phyloP scores from a whole-genome alignment of 495 filamentous ascomycete genomes.

The Chaetomidium leptoderma region DNA sequence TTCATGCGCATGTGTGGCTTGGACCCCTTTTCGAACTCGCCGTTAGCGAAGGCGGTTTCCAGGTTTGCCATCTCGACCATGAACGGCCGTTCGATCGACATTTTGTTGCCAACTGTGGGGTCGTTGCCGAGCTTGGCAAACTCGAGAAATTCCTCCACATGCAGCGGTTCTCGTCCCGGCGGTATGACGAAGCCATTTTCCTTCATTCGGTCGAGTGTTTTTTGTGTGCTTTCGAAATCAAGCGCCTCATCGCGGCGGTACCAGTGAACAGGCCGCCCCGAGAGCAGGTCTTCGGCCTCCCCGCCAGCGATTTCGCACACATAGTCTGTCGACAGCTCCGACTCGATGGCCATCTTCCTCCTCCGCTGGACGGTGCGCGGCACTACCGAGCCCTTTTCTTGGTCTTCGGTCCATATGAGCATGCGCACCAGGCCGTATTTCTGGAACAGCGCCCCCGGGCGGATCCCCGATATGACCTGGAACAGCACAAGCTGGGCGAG shows the following conservation, averaged over 20 bases:
- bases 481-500: conserved; percentile 41
- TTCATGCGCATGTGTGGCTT: conserved; percentile 18
- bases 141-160: conserved; percentile 29
- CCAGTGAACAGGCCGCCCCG: not conserved
- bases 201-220: conserved; percentile 34
- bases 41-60: conserved; percentile 23
- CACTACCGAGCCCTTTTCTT: conserved; percentile 47
- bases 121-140: not conserved
- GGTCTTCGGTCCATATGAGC: conserved; percentile 55
- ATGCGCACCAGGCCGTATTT: conserved; percentile 66
- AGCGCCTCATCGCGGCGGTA: conserved; percentile 32
- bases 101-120: not conserved
- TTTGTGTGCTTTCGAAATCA: conserved; percentile 31
- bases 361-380: conserved; percentile 53
- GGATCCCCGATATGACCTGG: conserved; percentile 46
- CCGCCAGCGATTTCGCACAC: conserved; percentile 42
- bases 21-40: conserved; percentile 24
- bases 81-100: conserved; percentile 24
- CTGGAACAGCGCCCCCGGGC: conserved; percentile 48
- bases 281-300: conserved; percentile 8
- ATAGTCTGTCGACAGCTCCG: conserved; percentile 53
- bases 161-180: conserved; percentile 28
- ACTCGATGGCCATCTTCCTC: conserved; percentile 49
- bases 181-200: conserved; percentile 28
- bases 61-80: conserved; percentile 32